phyloP scores from a whole-genome alignment of 495 filamentous ascomycete species.

The Neohortaea acidophila region DNA sequence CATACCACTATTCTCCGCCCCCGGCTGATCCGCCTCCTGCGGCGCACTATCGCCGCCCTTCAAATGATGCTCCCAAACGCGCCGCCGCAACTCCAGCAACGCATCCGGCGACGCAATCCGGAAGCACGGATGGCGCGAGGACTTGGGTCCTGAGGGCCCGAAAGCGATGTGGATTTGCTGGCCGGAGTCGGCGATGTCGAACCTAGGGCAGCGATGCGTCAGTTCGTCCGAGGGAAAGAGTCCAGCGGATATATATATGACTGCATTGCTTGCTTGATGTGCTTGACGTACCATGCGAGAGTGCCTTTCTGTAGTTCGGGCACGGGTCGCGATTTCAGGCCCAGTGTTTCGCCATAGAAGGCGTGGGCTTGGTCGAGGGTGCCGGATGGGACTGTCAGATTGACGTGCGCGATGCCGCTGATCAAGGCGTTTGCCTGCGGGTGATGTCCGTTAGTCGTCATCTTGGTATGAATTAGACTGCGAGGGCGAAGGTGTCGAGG shows the following conservation, averaged over 20 bases:
- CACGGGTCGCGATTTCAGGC: constrained; percentile 34
- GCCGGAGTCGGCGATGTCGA: constrained; percentile 40
- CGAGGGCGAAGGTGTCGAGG: too few relatives aligned
- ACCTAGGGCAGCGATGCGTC: neutral
- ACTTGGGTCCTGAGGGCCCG: constrained; percentile 33
- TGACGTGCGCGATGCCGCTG: too few relatives aligned
- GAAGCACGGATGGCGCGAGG: constrained; percentile 44
- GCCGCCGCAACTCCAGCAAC: constrained; percentile 32
- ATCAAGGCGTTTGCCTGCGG: too few relatives aligned
- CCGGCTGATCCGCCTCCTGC: constrained; percentile 40
- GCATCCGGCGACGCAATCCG: constrained; percentile 31
- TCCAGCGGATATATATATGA: too few relatives aligned
- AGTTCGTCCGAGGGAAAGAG: too few relatives aligned
- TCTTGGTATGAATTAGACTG: too few relatives aligned
- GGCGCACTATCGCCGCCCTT: constrained; percentile 36
- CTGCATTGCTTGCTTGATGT: too few relatives aligned
- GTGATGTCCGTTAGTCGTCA: too few relatives aligned
- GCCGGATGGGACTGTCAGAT: constrained; percentile 38
- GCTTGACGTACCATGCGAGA: constrained; percentile 33
- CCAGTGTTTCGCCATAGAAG: constrained; percentile 44
- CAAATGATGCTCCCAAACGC: constrained; percentile 40
- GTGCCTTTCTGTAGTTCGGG: constrained; percentile 35
- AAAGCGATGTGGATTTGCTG: constrained; percentile 47
- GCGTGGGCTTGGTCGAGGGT: constrained; percentile 37
- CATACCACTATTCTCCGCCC: constrained; percentile 36